Conservation (phyloP, 169 alveolate genomes). For the Eimeria necatrix region DNA sequence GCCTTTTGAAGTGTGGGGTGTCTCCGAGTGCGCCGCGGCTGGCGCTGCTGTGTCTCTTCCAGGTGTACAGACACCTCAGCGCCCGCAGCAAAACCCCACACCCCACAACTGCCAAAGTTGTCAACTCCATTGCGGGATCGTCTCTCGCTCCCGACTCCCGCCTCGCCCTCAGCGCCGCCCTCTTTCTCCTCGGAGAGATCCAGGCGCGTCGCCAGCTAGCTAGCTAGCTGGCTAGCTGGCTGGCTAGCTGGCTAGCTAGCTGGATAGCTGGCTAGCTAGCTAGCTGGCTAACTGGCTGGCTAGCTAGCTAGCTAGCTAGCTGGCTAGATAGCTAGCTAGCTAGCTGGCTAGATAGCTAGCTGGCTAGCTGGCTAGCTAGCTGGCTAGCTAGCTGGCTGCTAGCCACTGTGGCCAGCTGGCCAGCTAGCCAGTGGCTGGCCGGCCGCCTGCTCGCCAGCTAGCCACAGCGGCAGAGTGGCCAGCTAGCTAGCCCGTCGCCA, state of each 20-base stretch:
- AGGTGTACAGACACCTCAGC: conserved; percentile 69
- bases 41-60: conserved; percentile 56
- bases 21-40: conserved; percentile 71
- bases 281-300: no score
- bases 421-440: neutral
- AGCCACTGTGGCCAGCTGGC: neutral
- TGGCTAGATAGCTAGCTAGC: no score
- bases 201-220: no score
- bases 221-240: no score
- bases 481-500: neutral
- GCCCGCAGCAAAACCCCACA: no score
- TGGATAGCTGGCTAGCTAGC: no score
- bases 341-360: no score
- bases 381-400: neutral
- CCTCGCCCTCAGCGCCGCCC: conserved; percentile 69
- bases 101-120: neutral
- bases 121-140: conserved; percentile 56
- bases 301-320: no score
- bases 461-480: conserved; percentile 6
- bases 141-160: conserved; percentile 58
- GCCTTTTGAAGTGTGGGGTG: neutral
- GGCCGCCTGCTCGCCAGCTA: neutral
- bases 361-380: no score
- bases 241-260: no score
- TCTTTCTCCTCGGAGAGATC: conserved; percentile 75